phyloP scores from a whole-genome alignment of 2,329 filamentous ascomycete genomes.

The Trichoderma lentiforme region DNA sequence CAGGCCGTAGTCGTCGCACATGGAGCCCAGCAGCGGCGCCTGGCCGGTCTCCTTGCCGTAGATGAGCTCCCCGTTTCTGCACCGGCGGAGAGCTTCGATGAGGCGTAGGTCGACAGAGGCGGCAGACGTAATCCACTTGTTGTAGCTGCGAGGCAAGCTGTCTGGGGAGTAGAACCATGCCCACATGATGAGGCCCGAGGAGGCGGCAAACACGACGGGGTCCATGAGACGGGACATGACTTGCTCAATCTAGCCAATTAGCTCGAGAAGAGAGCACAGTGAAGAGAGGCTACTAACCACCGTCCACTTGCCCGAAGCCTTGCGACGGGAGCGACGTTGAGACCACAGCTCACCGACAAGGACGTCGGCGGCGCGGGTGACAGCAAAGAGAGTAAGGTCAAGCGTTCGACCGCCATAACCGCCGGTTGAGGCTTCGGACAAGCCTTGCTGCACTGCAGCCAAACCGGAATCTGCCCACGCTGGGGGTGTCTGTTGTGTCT shows the following conservation, averaged over 20 bases:
- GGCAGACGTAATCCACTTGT: constrained; percentile 76
- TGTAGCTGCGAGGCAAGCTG: constrained; percentile 69
- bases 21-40: constrained; percentile 61
- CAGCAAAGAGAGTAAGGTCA: constrained; percentile 77
- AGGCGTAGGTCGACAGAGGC: constrained; percentile 73
- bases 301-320: constrained; percentile 46
- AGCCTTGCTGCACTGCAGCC: constrained; percentile 30
- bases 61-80: constrained; percentile 57
- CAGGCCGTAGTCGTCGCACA: constrained; percentile 69
- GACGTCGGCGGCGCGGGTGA: constrained; percentile 69
- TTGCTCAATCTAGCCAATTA: constrained; percentile 30
- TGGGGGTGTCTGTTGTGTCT: constrained; percentile 32
- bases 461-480: constrained; percentile 39
- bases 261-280: constrained; percentile 11
- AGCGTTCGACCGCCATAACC: constrained; percentile 66
- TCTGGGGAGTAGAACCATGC: constrained; percentile 77
- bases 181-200: constrained; percentile 80
- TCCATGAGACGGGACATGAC: constrained; percentile 48
- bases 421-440: constrained; percentile 23
- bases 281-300: constrained; percentile 34
- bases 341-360: constrained; percentile 65
- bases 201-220: constrained; percentile 67
- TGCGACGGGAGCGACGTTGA: constrained; percentile 43
- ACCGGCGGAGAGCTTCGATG: constrained; percentile 68
- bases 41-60: constrained; percentile 75